These are phyloP conservation scores for Ogataea nitratoaversa DNA, from an alignment of 805 yeast species.

Conservation along the genomic window DNA sequence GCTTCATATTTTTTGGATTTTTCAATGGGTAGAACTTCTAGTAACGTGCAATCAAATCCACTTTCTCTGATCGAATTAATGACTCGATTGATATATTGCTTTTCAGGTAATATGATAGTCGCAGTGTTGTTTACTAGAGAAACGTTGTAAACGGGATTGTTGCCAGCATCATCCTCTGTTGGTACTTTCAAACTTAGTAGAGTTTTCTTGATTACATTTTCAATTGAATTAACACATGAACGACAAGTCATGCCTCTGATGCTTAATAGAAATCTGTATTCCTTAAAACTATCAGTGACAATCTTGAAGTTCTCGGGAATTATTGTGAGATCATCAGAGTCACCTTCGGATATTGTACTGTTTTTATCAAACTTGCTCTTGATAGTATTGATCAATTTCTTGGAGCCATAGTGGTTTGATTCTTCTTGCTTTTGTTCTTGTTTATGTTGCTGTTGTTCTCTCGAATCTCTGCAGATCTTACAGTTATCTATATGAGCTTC, in stretches of 20 bases:
- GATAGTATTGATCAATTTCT: too few species aligned
- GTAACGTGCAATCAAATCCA: constrained; percentile 46
- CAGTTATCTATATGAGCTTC: constrained; percentile 40
- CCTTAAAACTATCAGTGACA: constrained; percentile 17
- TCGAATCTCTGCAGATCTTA: constrained; percentile 33
- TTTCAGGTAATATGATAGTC: constrained; percentile 47
- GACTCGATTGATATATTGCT: constrained; percentile 46
- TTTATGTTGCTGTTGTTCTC: constrained; percentile 13
- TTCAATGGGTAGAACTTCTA: constrained; percentile 58
- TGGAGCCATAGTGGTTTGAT: too few species aligned
- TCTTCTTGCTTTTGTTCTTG: too few species aligned
- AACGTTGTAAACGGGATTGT: constrained; percentile 20
- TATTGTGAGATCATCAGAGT: constrained; percentile 18
- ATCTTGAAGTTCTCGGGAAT: constrained; percentile 8
- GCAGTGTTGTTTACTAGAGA: constrained; percentile 47
- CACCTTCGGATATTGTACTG: constrained; percentile 14
- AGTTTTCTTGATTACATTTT: constrained; percentile 34
- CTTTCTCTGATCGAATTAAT: constrained; percentile 43
- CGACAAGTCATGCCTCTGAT: constrained; percentile 71
- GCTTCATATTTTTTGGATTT: constrained; percentile 46
- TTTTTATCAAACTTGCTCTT: constrained; percentile 10
- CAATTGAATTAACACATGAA: constrained; percentile 45
- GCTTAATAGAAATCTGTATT: constrained; percentile 48
- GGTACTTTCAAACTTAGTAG: constrained; percentile 16
- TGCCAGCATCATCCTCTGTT: constrained; percentile 7